Evolutionary conservation across 176 grass and related monocot genomes (phyloP).

Genomic region (Juncus inflexus): DNA sequence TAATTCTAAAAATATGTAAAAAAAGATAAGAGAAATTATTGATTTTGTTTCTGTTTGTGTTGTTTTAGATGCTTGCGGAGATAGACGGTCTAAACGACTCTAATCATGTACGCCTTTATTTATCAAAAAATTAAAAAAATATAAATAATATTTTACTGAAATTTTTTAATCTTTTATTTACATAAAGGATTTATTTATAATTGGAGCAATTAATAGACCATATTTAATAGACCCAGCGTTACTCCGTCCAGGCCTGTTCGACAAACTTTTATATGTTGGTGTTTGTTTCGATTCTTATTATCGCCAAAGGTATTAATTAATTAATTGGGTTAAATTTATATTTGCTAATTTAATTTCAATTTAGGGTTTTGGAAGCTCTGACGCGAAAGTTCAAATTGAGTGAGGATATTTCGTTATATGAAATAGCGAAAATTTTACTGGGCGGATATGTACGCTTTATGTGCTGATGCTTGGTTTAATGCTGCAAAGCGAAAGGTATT

Average conservation of each 20-base stretch:
- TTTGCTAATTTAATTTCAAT: background rate
- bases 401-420: conserved; percentile 70
- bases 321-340: background rate
- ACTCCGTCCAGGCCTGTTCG: conserved; percentile 86
- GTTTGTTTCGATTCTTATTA: conserved; percentile 74
- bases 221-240: conserved; percentile 95
- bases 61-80: conserved; percentile 84
- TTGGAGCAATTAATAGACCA: conserved; percentile 92
- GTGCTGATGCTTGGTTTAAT: conserved; percentile 96
- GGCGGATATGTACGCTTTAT: conserved; percentile 91
- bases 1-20: background rate
- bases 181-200: conserved; percentile 80
- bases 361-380: conserved; percentile 88
- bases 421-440: conserved; percentile 82
- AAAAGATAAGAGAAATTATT: background rate
- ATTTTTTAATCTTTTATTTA: background rate
- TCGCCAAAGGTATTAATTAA: conserved; percentile 56
- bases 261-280: conserved; percentile 95
- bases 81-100: conserved; percentile 90
- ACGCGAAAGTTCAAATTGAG: conserved; percentile 86
- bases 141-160: conserved; percentile 1
- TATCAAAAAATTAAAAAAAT: background rate
- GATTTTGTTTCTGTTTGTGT: conserved; percentile 4
- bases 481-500: conserved; percentile 72
- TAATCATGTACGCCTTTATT: conserved; percentile 40